Evolutionary conservation across 2,329 filamentous ascomycete genomes (phyloP), one percentile per base, ranked within the genome.

Genomic region (Ophiostoma piceae): DNA sequence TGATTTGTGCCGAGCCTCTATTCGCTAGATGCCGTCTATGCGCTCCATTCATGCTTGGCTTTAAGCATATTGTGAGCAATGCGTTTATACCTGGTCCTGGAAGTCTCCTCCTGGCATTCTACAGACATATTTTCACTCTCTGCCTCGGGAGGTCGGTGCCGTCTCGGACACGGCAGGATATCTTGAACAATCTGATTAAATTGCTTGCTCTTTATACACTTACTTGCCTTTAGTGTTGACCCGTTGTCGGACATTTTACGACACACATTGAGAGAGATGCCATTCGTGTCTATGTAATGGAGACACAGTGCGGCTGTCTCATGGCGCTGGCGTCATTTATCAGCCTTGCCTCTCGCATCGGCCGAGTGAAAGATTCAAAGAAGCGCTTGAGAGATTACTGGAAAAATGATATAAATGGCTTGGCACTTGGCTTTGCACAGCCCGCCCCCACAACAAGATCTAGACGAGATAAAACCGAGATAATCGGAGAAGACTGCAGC

Each of bases 291-390:
- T 47, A n/a, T n/a, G 16, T 19, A 7, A 19, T 57, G 22, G 51
- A 57, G 51, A 57, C 51, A 57, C 51, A 26, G 47, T 51, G 47
- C 47, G 14, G 47, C n/a, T 9, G 5, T 51, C 19, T 51, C n/a
- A 8, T 51, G 47, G 47, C n/a, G n/a, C 19, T 51, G 51, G 51
- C 51, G 51, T 57, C 22, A 26, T 57, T 57, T 4, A 26, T 26
- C 22, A 57, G 51, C 51, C 51, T 57, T 57, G 51, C n/a, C 51
- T 57, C n/a, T 57, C 51, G 51, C n/a, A 14, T 57, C 51, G 51
- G 51, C 51, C 51, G 51, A 57, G 51, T 54, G 51, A 57, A n/a
- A 47, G 43, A 47, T 47, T 16, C 16, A 19, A 47, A 26, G 35
- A 26, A 26, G 51, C 51, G 22, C 16, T 12, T 57, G 16, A 26